Evolutionary conservation across 768 basidiomycete species (phyloP), one percentile per base, ranked within the genome.

Genomic region (Naematelia aurantialba): DNA sequence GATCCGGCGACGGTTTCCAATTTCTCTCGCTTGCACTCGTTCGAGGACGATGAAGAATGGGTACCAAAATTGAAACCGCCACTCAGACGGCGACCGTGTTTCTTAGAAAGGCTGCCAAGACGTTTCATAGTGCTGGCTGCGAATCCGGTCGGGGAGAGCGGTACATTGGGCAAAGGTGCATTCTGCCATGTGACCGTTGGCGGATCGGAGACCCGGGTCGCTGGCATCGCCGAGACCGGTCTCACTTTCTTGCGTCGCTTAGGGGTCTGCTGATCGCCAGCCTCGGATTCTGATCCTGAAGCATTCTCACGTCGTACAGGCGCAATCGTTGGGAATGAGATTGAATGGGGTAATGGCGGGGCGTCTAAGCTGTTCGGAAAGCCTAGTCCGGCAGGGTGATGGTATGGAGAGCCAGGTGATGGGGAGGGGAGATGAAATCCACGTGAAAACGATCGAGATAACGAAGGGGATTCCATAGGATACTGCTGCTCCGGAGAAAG

Each of bases 381-480:
- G 31, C 2, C 51, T 30, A 50, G 45, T 24, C 22, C 21, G 14
- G 14, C 34, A 45, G 21, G n/a, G n/a, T 8, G 52, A 31, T 52
- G 55, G 50, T 73, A 73, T 19, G 72, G 72, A 19, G 72, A 73
- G 11, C 59, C 52, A 39, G 67, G 67, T 1, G 65, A 57, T 26
- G 72, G 72, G 1, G 72, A 73, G 4, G 72, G 72, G 3, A 73
- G 58, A 56, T 73, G 72, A 44, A 69, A 73, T 0, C 72, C 72
- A 31, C 62, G 48, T 17, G 72, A 69, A 52, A 73, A 65, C 0
- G 72, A 66, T 12, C 59, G 52, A 5, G 65, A 62, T 0, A 58
- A 60, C 12, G 60, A n/a, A n/a, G n/a, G n/a, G n/a, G n/a, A n/a
- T n/a, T n/a, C n/a, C n/a, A n/a, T n/a, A n/a, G n/a, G n/a, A n/a